Conservation (phyloP, 768 basidiomycete genomes). For the Lactifluus volemus region DNA sequence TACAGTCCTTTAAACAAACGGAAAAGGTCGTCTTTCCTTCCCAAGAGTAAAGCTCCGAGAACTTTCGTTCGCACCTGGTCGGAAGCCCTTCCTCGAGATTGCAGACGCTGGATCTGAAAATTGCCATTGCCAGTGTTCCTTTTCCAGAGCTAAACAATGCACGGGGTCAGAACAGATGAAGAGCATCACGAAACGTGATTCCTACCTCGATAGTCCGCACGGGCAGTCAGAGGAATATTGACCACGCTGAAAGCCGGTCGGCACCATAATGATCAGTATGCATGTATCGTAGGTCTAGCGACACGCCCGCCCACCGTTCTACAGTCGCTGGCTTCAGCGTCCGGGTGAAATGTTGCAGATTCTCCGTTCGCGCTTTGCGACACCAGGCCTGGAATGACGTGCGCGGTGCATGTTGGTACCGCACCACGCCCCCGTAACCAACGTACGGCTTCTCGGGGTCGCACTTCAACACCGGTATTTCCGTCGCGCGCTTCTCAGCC, state of each 20-base stretch:
- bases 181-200: background rate
- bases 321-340: slow-evolving; percentile 43
- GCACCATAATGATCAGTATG: background rate
- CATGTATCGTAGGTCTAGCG: background rate
- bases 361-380: slow-evolving; percentile 34
- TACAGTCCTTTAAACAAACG: slow-evolving; percentile 36
- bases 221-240: slow-evolving; percentile 44
- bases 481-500: background rate
- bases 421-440: slow-evolving; percentile 26
- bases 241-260: slow-evolving; percentile 37
- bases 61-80: slow-evolving; percentile 32
- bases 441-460: slow-evolving; percentile 29
- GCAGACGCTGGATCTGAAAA: slow-evolving; percentile 51
- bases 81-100: slow-evolving; percentile 42
- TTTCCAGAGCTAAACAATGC: slow-evolving; percentile 32
- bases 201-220: slow-evolving; percentile 61
- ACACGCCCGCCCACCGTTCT: slow-evolving; percentile 39
- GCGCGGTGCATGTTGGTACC: slow-evolving; percentile 30
- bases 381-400: slow-evolving; percentile 40
- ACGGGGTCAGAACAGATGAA: background rate
- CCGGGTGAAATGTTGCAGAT: slow-evolving; percentile 64
- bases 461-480: slow-evolving; percentile 29
- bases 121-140: slow-evolving; percentile 50
- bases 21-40: background rate
- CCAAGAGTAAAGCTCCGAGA: background rate